Base-by-base conservation (phyloP, 768 basidiomycete genomes). In the Nidula microcarpa region DNA sequence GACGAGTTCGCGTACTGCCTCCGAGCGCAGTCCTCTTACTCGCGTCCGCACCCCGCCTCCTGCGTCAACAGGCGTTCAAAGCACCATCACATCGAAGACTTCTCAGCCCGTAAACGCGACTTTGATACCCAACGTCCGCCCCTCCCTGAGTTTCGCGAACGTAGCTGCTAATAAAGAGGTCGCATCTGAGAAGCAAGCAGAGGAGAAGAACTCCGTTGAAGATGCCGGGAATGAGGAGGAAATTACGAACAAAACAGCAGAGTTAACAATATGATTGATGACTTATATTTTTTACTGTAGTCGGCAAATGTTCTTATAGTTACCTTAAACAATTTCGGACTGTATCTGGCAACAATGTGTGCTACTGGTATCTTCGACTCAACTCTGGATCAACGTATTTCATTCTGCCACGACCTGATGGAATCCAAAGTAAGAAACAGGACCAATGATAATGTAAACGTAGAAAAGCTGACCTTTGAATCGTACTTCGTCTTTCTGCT, bases 71-170 rank as follows among this genome's bases (percentile, higher is more conserved):
- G 52, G 73, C 11, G 55, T 70, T 43, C 23, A 23, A 23, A 23
- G 23, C 23, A 23, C 23, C 23, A 23, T 4, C 23, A 23, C 23
- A 23, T 23, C 23, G 23, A 23, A 23, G 23, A 23, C 23, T 23
- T 23, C 23, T 23, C 23, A 23, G 23, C 65, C 69, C 52, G 50
- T 56, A 7, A 58, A 60, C 9, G 48, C 62, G 4, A 47, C 62
- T 16, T 44, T 59, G 32, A 59, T 71, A 14, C 76, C 84, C 2
- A 84, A 70, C 47, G 82, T 92, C 11, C 78, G 89, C 51, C 86
- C 91, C 0, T 76, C 80, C 4, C 74, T 94, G 58, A 93, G 91
- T 63, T 95, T 95, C 60, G 91, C 92, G 0, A 86, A 77, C 51
- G 92, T 86, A 37, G 88, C 89, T 1, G 77, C 80, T 13, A 78